phyloP scores from a whole-genome alignment of 2,329 filamentous ascomycete genomes.

The Colletotrichum salicis region DNA sequence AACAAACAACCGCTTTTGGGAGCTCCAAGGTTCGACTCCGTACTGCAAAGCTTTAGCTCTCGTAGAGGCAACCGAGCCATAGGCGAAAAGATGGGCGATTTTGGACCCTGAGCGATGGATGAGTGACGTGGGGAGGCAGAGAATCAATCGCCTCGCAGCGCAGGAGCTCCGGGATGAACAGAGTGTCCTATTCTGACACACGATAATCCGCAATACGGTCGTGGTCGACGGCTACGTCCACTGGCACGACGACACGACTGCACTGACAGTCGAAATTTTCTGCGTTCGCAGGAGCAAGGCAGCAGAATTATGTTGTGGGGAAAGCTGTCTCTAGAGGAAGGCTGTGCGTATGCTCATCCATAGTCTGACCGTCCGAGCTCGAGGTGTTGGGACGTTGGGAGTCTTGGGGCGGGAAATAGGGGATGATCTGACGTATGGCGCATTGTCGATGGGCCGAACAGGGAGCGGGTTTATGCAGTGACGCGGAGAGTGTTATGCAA shows the following conservation, averaged over 20 bases:
- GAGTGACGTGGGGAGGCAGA: constrained; percentile 16
- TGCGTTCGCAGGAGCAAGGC: constrained; percentile 12
- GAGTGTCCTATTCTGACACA: neutral
- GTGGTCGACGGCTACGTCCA: constrained; percentile 25
- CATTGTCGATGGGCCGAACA: constrained; percentile 21
- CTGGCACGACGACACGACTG: constrained; percentile 30
- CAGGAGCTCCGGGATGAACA: constrained; percentile 12
- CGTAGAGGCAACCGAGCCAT: constrained; percentile 1
- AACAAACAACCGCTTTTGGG: neutral
- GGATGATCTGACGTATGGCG: constrained; percentile 33
- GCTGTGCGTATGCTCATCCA: constrained; percentile 11
- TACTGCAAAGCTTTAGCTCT: constrained; percentile 1
- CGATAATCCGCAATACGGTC: neutral
- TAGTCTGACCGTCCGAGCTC: neutral
- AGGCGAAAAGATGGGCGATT: neutral
- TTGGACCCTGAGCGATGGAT: constrained; percentile 9
- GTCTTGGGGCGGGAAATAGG: neutral
- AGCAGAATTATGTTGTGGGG: constrained; percentile 21
- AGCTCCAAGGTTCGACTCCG: neutral
- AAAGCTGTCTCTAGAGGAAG: neutral
- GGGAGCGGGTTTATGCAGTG: constrained; percentile 27
- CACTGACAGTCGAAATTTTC: constrained; percentile 4
- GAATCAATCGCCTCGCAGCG: neutral
- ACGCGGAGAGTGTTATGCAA: constrained; percentile 28
- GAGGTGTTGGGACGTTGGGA: neutral